Base-by-base conservation (phyloP, 1,139 yeast genomes). In the Pneumocystis wakefieldiae region DNA sequence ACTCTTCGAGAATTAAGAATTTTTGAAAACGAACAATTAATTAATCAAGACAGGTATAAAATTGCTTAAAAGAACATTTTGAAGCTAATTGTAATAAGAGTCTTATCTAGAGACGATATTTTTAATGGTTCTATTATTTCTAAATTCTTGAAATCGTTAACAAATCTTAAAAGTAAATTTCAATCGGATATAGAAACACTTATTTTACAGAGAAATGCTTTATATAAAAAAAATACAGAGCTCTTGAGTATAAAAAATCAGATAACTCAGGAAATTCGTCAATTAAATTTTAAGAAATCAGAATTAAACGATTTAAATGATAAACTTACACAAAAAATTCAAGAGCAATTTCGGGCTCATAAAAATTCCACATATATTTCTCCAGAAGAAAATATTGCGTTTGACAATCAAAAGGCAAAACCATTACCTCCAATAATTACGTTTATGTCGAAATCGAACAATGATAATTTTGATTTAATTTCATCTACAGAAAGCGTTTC, bases 271-370 rank as follows among this genome's bases (percentile, higher is more conserved):
- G 78, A 76, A 63, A 68, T 71, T 19, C 67, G 72, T 57, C 62
- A 73, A 36, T 69, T 76, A 57, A 71, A 72, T 48, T 68, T 72
- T 48, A 71, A 73, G 64, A 73, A 75, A 65, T 63, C 72, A 28
- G 77, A 76, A 67, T 70, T 76, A 55, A 70, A 71, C 1, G 77
- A 75, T 39, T 69, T 76, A 71, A 76, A 75, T 66, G 71, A 73
- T 58, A 77, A 74, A 65, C 70, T 77, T 48, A 70, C 72, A 55
- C 67, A 70, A 58, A 76, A 74, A 64, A 70, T 76, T 55, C 69
- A 71, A 60, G 76, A 74, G 59, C 72, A 73, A 69, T 72, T 71
- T 24, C 55, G 32, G 3, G 28, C 32, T n/a, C 28, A 24, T 64
- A 62, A 62, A 17, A 24, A 41, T 39, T 59, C 62, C 37, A 62